phyloP scores from a whole-genome alignment of 2,329 filamentous ascomycete species.

The Rhinocladiella mackenziei region DNA sequence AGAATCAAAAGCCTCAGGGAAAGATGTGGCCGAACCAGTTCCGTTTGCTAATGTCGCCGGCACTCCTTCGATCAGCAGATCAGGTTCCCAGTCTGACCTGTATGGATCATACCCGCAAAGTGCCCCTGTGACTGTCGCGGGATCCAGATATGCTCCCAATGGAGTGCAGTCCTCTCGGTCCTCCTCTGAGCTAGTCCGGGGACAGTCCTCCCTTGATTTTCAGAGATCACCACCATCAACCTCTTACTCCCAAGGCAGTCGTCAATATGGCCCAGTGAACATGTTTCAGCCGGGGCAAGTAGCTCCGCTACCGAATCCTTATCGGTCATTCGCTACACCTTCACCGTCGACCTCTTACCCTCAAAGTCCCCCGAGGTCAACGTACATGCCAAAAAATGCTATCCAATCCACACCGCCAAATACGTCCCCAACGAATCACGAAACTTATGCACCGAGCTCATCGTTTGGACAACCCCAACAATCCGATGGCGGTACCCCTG shows the following conservation, averaged over 20 bases:
- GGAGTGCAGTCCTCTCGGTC: constrained; percentile 46
- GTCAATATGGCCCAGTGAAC: constrained; percentile 30
- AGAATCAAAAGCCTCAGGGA: constrained; percentile 54
- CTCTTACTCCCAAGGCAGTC: constrained; percentile 32
- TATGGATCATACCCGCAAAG: constrained; percentile 58
- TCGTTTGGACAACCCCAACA: constrained; percentile 19
- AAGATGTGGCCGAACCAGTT: constrained; percentile 61
- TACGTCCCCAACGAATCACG: constrained; percentile 17
- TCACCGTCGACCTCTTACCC: constrained; percentile 23
- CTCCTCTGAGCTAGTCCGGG: constrained; percentile 50
- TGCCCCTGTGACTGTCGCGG: constrained; percentile 33
- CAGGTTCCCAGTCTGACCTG: constrained; percentile 69
- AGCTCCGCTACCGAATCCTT: constrained; percentile 27
- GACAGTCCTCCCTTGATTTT: constrained; percentile 48
- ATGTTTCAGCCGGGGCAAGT: constrained; percentile 20
- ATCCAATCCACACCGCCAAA: constrained; percentile 41
- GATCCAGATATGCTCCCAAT: constrained; percentile 44
- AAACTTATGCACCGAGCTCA: constrained; percentile 29
- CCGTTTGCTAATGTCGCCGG: constrained; percentile 79
- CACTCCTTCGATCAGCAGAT: constrained; percentile 69
- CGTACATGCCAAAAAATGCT: constrained; percentile 30
- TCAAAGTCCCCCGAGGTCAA: constrained; percentile 23
- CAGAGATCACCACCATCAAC: constrained; percentile 42
- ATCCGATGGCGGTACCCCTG: constrained; percentile 13
- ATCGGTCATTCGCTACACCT: constrained; percentile 29